Evolutionary conservation across 306 rosid species (phyloP), one percentile per base, ranked within the genome.

Genomic region (Castanea crenata): DNA sequence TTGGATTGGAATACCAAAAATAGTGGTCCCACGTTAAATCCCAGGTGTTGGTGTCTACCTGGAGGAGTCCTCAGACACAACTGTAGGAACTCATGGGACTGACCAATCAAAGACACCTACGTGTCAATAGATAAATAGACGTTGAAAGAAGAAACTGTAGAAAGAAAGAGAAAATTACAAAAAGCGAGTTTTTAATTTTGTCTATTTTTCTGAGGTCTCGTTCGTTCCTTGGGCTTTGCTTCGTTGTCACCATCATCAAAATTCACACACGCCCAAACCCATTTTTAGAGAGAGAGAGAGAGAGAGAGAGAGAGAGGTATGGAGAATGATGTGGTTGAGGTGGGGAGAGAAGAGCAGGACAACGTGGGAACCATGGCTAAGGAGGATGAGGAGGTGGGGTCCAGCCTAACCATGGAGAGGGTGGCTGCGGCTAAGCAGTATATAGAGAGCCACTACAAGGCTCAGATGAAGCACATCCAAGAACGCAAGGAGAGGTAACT

Each of bases 381-480:
- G 68, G 84, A 67, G 59, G 86, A 76, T 27, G 89, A 76, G 12
- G 76, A 41, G 54, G 89, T 71, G 68, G 96, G 86, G 41, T 94
- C 98, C 62, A 91, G 90, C 86, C 76, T 94, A 80, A 94, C 98
- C 51, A 34, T 94, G 86, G 98, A 94, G 87, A 90, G 88, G 83
- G 98, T 92, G 13, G 97, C 92, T 76, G 97, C 86, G 5, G 98
- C 98, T 18, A 94, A 94, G 84, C 90, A 92, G 85, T 94, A 86
- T 84, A 94, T 92, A 49, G 99, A 92, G 85, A 86, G 58, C 25
- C 99, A 94, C 85, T 94, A 92, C 85, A 91, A 72, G 84, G 76
- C 97, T 82, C 99, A 92, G 67, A 88, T 59, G 90, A 94, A 83
- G 77, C 93, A 85, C 76, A 86, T 92, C 74, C 82, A 77, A 74